Conservation (phyloP, 2,329 filamentous ascomycete genomes). For the Nothopassalora personata region DNA sequence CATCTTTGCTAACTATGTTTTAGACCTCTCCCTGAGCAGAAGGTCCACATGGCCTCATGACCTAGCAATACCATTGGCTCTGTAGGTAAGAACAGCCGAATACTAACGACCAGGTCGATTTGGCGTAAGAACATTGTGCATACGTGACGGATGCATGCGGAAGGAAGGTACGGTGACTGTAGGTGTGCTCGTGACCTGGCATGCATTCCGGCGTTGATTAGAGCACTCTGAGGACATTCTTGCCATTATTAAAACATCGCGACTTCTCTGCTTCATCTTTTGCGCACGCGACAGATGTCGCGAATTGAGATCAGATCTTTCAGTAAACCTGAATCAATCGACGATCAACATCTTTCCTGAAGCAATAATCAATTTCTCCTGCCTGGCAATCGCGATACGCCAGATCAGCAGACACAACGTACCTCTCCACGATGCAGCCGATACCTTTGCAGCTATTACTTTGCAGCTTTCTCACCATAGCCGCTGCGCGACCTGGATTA, state of each 20-base stretch:
- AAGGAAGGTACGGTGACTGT: background rate
- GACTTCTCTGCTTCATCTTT: background rate
- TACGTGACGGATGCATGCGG: background rate
- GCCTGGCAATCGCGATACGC: background rate
- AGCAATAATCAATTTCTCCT: background rate
- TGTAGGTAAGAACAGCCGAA: no score
- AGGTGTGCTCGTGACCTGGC: background rate
- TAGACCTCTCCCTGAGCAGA: background rate
- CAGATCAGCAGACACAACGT: no score
- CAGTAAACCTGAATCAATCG: background rate
- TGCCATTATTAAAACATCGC: background rate
- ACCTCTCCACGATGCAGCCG: background rate
- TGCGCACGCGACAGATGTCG: no score
- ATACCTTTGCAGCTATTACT: background rate
- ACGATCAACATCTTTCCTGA: background rate
- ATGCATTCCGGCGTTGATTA: background rate
- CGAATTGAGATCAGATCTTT: background rate
- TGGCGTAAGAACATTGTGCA: no score
- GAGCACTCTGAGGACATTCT: background rate
- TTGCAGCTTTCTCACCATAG: background rate
- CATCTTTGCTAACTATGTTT: background rate
- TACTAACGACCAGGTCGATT: no score
- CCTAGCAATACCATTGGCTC: background rate
- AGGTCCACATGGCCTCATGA: background rate
- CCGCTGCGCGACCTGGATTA: conserved; percentile 1